Conservation (phyloP, 2,329 filamentous ascomycete species). For the Aureobasidium sp. region DNA sequence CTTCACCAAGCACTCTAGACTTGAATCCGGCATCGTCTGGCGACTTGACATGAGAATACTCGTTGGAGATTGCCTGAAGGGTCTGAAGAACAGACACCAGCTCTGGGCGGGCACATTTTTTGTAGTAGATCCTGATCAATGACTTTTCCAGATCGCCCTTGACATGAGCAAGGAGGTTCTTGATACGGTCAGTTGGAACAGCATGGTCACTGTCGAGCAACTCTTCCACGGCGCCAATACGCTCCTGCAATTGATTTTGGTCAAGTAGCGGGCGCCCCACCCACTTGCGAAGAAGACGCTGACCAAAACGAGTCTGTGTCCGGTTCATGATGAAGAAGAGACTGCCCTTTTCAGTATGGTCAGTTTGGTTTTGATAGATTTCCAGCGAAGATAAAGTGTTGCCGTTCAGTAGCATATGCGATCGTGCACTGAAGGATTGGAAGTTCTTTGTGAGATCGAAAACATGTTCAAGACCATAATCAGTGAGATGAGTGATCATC, state of each 20-base stretch:
- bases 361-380: constrained; percentile 91
- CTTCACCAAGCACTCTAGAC: constrained; percentile 61
- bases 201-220: constrained; percentile 63
- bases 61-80: constrained; percentile 70
- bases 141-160: constrained; percentile 85
- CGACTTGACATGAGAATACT: constrained; percentile 63
- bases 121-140: constrained; percentile 93
- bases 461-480: constrained; percentile 90
- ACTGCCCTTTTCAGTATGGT: constrained; percentile 76
- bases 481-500: constrained; percentile 88
- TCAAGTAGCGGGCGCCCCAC: constrained; percentile 84
- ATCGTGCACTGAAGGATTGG: constrained; percentile 84
- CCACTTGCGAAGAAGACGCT: constrained; percentile 86
- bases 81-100: constrained; percentile 78
- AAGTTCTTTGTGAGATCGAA: constrained; percentile 97
- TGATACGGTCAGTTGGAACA: constrained; percentile 64
- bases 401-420: constrained; percentile 93
- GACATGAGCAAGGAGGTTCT: constrained; percentile 61
- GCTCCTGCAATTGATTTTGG: constrained; percentile 63
- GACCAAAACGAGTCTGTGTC: constrained; percentile 82
- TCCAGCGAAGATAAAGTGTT: constrained; percentile 92
- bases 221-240: constrained; percentile 80
- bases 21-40: constrained; percentile 64
- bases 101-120: constrained; percentile 86
- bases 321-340: constrained; percentile 94